Evolutionary conservation across 2,329 filamentous ascomycete species (phyloP), one percentile per base, ranked within the genome.

Genomic region (Exophiala aquamarina): DNA sequence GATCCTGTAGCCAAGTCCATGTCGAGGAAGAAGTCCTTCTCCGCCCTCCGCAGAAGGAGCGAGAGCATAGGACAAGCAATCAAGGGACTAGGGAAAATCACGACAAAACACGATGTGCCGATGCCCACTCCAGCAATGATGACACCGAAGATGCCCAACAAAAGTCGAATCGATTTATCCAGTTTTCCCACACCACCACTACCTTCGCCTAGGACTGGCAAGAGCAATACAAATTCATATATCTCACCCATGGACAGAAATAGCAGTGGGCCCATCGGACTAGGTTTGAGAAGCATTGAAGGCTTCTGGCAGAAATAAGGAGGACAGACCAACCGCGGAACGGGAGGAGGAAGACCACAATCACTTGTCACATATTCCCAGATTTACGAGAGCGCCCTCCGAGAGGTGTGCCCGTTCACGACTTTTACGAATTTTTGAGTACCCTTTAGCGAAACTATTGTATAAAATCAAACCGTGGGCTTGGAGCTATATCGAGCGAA

Each of bases 21-120:
- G 49, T 18, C 33, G 15, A 45, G 48, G 33, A 59, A 57, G 40
- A 56, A 56, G 32, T 56, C 52, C 7, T 56, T 59, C 35, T 47
- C 48, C 3, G 34, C 42, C 7, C 31, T 59, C 7, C 47, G 56
- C 18, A 41, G 52, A 44, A 38, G 56, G 26, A 57, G 56, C 32
- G 55, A 55, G 32, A 59, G 56, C 34, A 45, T 59, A 13, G 52
- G 55, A n/a, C 54, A 59, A 40, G 56, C 55, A 7, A 48, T 59
- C 41, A 59, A 54, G 35, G 50, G 53, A n/a, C 18, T 55, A 10
- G 36, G 53, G 21, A 55, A 50, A 35, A 44, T 41, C 21, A 44
- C 33, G 14, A 49, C 49, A 5, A 55, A 50, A 36, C 45, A 52
- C 19, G 49, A 55, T 18, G 42, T 42, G 15, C 49, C 52, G 6